Evolutionary conservation across 1,284 basidiomycete genomes (phyloP), one percentile per base, ranked within the genome.

Genomic region (Tranzscheliella williamsii): DNA sequence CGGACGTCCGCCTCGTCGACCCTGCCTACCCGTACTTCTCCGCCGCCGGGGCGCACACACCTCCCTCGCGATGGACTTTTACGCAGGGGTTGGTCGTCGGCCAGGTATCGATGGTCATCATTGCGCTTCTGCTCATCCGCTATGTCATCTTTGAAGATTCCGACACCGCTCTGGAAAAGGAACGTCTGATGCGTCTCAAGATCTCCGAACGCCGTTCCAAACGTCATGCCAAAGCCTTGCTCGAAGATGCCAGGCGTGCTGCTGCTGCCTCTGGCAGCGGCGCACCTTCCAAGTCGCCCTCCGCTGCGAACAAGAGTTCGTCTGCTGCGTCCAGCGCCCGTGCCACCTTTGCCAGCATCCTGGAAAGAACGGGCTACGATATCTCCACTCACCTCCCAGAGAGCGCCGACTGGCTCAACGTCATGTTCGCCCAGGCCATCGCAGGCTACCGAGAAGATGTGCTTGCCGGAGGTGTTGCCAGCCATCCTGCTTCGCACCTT

Each of bases 351-450:
- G 48, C 50, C 41, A 42, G 39, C 39, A 61, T 84, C 7, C 77
- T 84, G 18, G 65, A 73, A n/a, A 80, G 81, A 40, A 78, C 81
- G 4, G 73, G 68, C 4, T 84, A 84, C 65, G 83, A 84, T 50
- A 78, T 83, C 62, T 75, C 80, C 2, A 79, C 79, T 12, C 83
- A 84, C 60, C 69, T 80, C 4, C 74, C 81, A 11, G 83, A 84
- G 58, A 79, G 80, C 15, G 73, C 81, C 22, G 83, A 82, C 56
- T 84, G 83, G 83, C 70, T 84, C 35, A 84, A 84, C 64, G 81
- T 84, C 27, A 75, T 84, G 16, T 72, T 82, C 22, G 82, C 82
- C 4, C 82, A 84, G 70, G 80, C 81, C 27, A 72, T 78, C 22
- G 61, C 67, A 12, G 75, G 72, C 8, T 80, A 79, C 60, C 62